Percentiles rank a stretch among this genome's conserved stretches.
These are phyloP conservation scores for Larix sibirica DNA, from an alignment of 83 land plant genomes.

Conservation along the genomic window DNA sequence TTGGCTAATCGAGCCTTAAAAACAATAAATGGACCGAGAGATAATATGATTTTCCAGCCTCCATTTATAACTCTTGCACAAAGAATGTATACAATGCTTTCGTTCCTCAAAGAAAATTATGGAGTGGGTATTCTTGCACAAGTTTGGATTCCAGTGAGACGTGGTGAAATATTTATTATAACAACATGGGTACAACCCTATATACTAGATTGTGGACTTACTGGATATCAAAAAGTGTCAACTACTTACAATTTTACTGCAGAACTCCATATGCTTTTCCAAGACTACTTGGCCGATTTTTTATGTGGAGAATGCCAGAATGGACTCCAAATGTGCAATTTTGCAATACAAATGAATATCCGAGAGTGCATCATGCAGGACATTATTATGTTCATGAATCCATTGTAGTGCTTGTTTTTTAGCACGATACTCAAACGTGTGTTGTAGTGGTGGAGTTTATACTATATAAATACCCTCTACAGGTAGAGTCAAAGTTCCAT, in stretches of 20 bases:
- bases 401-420: conserved; percentile 76
- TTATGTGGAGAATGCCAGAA: conserved; percentile 59
- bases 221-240: conserved; percentile 64
- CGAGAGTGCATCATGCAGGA: conserved; percentile 54
- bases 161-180: conserved; percentile 36
- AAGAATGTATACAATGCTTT: conserved; percentile 43
- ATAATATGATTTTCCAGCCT: conserved; percentile 11
- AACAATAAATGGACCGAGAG: neutral
- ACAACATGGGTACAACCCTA: conserved; percentile 61
- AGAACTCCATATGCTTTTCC: conserved; percentile 31
- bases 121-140: conserved; percentile 54
- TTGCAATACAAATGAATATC: conserved; percentile 52
- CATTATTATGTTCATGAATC: conserved; percentile 69
- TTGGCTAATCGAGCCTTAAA: neutral
- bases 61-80: conserved; percentile 29
- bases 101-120: conserved; percentile 38
- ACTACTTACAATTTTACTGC: conserved; percentile 54
- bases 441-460: conserved; percentile 78
- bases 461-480: no score
- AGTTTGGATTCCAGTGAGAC: conserved; percentile 57
- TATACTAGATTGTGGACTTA: conserved; percentile 40
- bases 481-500: no score
- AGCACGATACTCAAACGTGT: conserved; percentile 36
- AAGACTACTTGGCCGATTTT: conserved; percentile 89
- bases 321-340: conserved; percentile 84